These are phyloP conservation scores for Penicillium palitans DNA, from an alignment of 2,329 filamentous ascomycete genomes.

Conservation along the genomic window DNA sequence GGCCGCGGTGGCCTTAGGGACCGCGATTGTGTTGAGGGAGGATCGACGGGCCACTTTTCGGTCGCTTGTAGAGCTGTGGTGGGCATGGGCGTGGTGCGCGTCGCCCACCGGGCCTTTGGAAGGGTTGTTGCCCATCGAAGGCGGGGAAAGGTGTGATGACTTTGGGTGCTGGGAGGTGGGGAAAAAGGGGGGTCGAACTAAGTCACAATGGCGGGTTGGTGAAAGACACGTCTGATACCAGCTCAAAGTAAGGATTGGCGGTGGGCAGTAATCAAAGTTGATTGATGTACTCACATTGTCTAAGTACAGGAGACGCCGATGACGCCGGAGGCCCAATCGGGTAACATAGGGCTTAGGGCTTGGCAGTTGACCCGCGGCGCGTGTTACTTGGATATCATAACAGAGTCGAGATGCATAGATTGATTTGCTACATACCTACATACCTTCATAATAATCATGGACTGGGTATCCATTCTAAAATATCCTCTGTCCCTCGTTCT, in stretches of 20 bases:
- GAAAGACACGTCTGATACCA: slow-evolving; percentile 13
- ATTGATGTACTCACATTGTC: slow-evolving; percentile 9
- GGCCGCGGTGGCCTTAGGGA: slow-evolving; percentile 42
- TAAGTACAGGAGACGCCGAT: slow-evolving; percentile 19
- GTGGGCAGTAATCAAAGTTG: slow-evolving; percentile 12
- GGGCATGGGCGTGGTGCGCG: slow-evolving; percentile 29
- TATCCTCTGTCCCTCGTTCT: slow-evolving; percentile 9
- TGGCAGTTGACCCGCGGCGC: slow-evolving; percentile 5
- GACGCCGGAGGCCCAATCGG: slow-evolving; percentile 22
- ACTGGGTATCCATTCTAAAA: neutral
- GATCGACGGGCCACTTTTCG: slow-evolving; percentile 43
- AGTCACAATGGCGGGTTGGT: slow-evolving; percentile 28
- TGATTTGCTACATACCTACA: neutral
- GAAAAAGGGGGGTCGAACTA: slow-evolving; percentile 5
- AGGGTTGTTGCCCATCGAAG: slow-evolving; percentile 51
- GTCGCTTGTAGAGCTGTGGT: slow-evolving; percentile 32
- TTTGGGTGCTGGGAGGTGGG: slow-evolving; percentile 9
- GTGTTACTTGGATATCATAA: slow-evolving; percentile 8
- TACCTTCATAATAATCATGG: slow-evolving; percentile 2
- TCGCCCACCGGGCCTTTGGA: slow-evolving; percentile 45
- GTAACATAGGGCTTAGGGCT: slow-evolving; percentile 28
- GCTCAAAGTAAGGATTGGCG: slow-evolving; percentile 13
- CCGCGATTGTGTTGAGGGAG: slow-evolving; percentile 43
- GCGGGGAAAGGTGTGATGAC: slow-evolving; percentile 24
- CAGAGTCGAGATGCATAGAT: neutral